Evolutionary conservation across 495 filamentous ascomycete genomes (phyloP), one percentile per base, ranked within the genome.

Genomic region (Massariosphaeria phaeospora): DNA sequence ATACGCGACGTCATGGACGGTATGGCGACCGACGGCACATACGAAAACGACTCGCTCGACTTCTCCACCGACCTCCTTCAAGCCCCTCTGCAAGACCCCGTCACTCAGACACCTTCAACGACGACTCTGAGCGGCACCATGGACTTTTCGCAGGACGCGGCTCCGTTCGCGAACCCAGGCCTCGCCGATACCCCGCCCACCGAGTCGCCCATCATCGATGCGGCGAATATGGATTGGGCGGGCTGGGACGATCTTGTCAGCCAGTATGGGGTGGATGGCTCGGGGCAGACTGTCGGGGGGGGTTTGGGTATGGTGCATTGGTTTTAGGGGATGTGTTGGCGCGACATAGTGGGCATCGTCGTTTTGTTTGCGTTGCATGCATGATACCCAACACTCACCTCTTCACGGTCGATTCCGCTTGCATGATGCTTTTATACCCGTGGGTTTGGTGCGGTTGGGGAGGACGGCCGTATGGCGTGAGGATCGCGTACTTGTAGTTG

Each of bases 231-330:
- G 45, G 56, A 64, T 25, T 64, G 61, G 61, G 46, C 50, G 18
- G 52, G 39, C 6, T 64, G 55, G 55, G 61, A 64, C 39, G 61
- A 64, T 30, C 31, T 64, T 33, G 61, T 60, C 9, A 55, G 38
- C 12, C 40, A 64, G 36, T 64, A 55, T 56, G 61, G 61, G 15
- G 56, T 59, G 61, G 61, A 59, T 6, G 35, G 13, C 17, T n/a
- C n/a, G n/a, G 34, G 20, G 1, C 40, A 21, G 31, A 20, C 1
- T 4, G 44, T 33, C 18, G 21, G 34, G 17, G 52, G 52, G 36
- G 24, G 35, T n/a, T 25, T 56, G 43, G 45, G 52, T 3, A 56
- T 49, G 43, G 34, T 49, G 24, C 23, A 41, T 48, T 56, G 52
- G 52, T 56, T 56, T 39, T 56, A 48, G 33, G 50, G n/a, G n/a